These are phyloP conservation scores for Trichoderma atrobrunneum DNA, from an alignment of 2,329 filamentous ascomycete genomes.

Conservation along the genomic window DNA sequence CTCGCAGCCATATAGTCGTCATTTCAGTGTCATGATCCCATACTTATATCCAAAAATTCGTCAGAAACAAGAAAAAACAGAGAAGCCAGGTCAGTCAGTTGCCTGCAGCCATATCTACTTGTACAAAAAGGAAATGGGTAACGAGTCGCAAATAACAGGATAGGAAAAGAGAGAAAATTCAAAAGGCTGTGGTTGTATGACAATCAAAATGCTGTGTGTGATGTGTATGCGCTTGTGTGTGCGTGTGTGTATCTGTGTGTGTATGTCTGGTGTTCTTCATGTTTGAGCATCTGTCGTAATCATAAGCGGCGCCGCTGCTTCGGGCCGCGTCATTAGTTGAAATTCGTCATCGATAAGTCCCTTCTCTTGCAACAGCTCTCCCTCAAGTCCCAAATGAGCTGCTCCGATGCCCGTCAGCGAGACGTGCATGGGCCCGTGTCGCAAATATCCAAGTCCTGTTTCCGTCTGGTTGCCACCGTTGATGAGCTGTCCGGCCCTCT, in stretches of 20 bases:
- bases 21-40: not conserved
- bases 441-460: conserved; percentile 1
- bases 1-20: not conserved
- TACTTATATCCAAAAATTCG: conserved; percentile 15
- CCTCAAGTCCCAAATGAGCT: conserved; percentile 24
- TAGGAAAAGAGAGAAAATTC: not conserved
- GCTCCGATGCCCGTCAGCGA: conserved; percentile 29
- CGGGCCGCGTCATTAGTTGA: conserved; percentile 19
- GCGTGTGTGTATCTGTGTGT: conserved; percentile 4
- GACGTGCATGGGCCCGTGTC: conserved; percentile 20
- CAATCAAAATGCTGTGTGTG: not conserved
- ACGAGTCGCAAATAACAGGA: not conserved
- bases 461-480: not conserved
- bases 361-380: conserved; percentile 22
- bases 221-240: conserved; percentile 3
- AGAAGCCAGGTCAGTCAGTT: conserved; percentile 19
- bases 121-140: not conserved
- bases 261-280: not conserved
- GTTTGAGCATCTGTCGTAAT: conserved; percentile 24
- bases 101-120: conserved; percentile 18
- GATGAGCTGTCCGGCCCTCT: not conserved
- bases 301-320: conserved; percentile 21
- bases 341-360: conserved; percentile 22
- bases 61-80: not conserved
- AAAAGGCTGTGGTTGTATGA: not conserved